These are phyloP conservation scores for Babesia bovis DNA, from an alignment of 169 alveolate genomes.

Conservation along the genomic window DNA sequence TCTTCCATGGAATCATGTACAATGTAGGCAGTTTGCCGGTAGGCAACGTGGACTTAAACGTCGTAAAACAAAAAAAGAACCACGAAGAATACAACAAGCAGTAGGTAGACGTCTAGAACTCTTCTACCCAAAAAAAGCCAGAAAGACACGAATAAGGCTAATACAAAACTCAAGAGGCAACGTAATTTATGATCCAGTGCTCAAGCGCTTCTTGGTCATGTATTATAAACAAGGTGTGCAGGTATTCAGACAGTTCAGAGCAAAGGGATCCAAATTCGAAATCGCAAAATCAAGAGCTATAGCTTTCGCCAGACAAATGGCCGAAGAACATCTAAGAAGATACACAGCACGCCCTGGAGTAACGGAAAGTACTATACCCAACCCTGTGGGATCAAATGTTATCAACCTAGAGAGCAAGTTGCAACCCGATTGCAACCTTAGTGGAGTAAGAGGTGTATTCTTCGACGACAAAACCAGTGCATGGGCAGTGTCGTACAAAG, in stretches of 20 bases:
- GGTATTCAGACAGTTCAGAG: conserved; percentile 72
- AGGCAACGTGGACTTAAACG: conserved; percentile 76
- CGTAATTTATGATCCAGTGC: conserved; percentile 69
- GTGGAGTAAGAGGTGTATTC: conserved; percentile 79
- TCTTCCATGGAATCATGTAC: conserved; percentile 11
- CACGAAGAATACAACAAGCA: conserved; percentile 64
- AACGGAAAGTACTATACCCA: background rate
- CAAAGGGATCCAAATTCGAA: conserved; percentile 54
- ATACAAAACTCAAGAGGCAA: conserved; percentile 75
- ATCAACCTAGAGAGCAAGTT: conserved; percentile 61
- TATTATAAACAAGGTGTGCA: conserved; percentile 78
- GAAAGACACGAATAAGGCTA: conserved; percentile 68
- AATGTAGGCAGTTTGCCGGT: conserved; percentile 57
- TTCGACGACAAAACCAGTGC: conserved; percentile 68
- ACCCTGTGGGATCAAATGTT: conserved; percentile 48
- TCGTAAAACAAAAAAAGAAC: conserved; percentile 67
- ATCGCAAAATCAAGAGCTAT: conserved; percentile 69
- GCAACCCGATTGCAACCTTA: conserved; percentile 72
- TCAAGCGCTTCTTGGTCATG: conserved; percentile 67
- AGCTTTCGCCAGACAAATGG: conserved; percentile 70
- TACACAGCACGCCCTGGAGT: conserved; percentile 30
- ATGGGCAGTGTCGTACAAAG: conserved; percentile 70
- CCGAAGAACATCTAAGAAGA: conserved; percentile 44
- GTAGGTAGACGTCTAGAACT: conserved; percentile 73
- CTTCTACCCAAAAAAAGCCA: conserved; percentile 71